Percentiles rank a stretch among this genome's conserved stretches.
Conservation (phyloP, 495 filamentous ascomycete species). For the Neurospora terricola region DNA sequence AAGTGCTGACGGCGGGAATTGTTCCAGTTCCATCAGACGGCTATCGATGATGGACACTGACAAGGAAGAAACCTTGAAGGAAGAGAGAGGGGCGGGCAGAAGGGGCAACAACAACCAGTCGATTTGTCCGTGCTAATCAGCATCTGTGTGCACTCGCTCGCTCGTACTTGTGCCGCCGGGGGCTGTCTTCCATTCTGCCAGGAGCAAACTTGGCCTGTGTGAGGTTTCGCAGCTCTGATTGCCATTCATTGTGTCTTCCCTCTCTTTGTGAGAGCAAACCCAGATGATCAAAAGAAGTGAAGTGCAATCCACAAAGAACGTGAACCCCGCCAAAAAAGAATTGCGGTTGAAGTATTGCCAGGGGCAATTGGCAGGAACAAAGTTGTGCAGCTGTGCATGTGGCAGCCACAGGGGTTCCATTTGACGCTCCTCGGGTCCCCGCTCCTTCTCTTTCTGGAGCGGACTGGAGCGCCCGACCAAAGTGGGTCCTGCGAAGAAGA, state of each 20-base stretch:
- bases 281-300: not conserved
- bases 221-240: not conserved
- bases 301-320: not conserved
- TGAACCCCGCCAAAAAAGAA: not conserved
- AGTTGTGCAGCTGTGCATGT: not conserved
- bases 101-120: not conserved
- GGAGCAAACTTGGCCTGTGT: not conserved
- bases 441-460: not conserved
- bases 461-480: not conserved
- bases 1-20: not conserved
- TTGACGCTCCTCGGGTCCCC: not conserved
- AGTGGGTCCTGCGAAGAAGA: not conserved
- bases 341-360: not conserved
- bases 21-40: not conserved
- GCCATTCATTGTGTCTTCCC: not conserved
- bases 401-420: not conserved
- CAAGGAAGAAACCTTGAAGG: not conserved
- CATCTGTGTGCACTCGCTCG: not conserved
- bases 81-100: not conserved
- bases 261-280: not conserved
- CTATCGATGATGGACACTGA: not conserved
- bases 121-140: not conserved
- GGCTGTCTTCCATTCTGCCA: not conserved
- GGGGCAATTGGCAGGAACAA: not conserved
- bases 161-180: not conserved